Conservation (phyloP, 2,329 filamentous ascomycete genomes). For the Zalaria obscura region DNA sequence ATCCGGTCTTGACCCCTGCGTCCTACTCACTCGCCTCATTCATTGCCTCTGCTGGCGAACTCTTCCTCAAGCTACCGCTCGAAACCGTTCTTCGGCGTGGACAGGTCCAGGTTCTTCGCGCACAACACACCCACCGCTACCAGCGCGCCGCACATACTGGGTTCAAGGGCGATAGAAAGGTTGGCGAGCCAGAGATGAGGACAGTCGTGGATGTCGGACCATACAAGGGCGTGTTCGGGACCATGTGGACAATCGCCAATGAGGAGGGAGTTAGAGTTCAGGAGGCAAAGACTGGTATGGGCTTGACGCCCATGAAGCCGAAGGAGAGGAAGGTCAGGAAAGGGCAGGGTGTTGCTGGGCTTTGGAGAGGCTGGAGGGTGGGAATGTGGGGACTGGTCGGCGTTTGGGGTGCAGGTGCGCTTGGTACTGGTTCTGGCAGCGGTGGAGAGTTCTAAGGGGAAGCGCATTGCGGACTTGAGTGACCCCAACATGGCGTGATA, state of each 20-base stretch:
- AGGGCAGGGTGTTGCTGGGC: constrained; percentile 53
- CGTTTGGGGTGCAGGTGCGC: constrained; percentile 37
- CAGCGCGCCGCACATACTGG: constrained; percentile 11
- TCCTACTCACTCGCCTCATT: constrained; percentile 76
- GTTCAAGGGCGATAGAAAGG: constrained; percentile 8
- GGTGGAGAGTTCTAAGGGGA: constrained; percentile 5
- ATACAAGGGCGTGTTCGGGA: constrained; percentile 79
- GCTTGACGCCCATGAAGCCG: constrained; percentile 11
- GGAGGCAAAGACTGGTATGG: constrained; percentile 5
- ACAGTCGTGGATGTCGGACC: constrained; percentile 68
- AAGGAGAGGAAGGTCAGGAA: constrained; percentile 31
- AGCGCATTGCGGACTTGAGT: not conserved
- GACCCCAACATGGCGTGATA: not conserved
- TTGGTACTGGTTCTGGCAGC: constrained; percentile 5
- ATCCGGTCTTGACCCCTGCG: constrained; percentile 66
- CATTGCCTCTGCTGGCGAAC: constrained; percentile 61
- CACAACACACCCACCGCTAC: constrained; percentile 5
- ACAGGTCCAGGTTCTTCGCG: constrained; percentile 58
- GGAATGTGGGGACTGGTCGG: constrained; percentile 66
- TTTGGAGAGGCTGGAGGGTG: constrained; percentile 64
- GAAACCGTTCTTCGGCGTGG: constrained; percentile 85
- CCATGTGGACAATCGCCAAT: constrained; percentile 73
- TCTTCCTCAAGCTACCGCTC: constrained; percentile 76
- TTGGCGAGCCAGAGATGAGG: constrained; percentile 31
- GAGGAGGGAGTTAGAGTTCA: constrained; percentile 54